Base-by-base conservation (phyloP, 257 asterid species). In the Fraxinus cuspidata region DNA sequence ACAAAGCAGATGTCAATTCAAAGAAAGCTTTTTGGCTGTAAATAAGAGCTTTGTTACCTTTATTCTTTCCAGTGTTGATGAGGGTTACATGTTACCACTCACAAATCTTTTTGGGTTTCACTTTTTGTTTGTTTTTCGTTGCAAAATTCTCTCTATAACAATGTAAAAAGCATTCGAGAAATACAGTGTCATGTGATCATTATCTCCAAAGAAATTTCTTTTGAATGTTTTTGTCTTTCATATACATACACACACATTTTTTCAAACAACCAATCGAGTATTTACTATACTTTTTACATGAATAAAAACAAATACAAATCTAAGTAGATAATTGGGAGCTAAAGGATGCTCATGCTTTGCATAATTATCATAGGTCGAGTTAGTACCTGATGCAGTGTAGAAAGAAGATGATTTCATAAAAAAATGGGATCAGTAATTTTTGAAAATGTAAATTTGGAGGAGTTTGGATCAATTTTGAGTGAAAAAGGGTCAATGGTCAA, bases 1-100 rank as follows among this genome's bases (percentile, higher is more conserved):
- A 74, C 82, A 80, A 83, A 80, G 87, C 78, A 83, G 72, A 74
- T 83, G 84, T 83, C 87, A 74, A 77, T 80, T 83, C 84, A 80
- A 74, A 63, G 27, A 42, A 32, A 27, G 58, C 79, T 68, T 82
- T 83, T 76, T 74, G 75, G 74, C 53, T 68, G 74, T 76, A 69
- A 76, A 42, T 80, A n/a, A n/a, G 65, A 56, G 27, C 74, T 76
- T 79, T 73, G 74, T 71, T 60, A 79, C 77, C 84, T 83, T 80
- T 83, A 77, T 83, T 73, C 84, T 78, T 80, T 80, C 65, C 66
- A 53, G 18, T 23, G 53, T 73, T 74, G 42, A 63, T 82, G 82
- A 73, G 49, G 78, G 75, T 70, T 70, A 74, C 80, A 80, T 80
- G 78, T 78, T 79, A 71, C 80, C 83, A 76, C 79, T 79, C 75